Conservation (phyloP, 164 flowering plant species). For the Berberis thunbergii region DNA sequence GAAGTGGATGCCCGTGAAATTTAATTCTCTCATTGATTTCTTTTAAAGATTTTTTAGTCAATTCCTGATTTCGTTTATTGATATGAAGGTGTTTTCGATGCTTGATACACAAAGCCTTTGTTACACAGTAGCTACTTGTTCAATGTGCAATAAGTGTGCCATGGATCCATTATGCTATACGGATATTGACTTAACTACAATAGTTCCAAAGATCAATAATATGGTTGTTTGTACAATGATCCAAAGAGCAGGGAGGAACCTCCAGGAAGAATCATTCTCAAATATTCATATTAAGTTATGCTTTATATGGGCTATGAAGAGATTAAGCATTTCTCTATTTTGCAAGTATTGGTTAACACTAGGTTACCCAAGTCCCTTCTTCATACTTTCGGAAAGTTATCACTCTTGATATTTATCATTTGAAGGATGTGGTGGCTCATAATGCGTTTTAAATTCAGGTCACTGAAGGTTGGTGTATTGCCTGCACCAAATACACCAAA, state of each 20-base stretch:
- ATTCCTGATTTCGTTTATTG: neutral
- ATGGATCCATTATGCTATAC: constrained; percentile 74
- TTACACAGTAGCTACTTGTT: constrained; percentile 66
- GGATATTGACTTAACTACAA: constrained; percentile 63
- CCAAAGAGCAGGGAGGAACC: constrained; percentile 70
- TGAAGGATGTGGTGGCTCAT: neutral
- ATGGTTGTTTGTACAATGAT: constrained; percentile 72
- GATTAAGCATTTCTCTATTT: neutral
- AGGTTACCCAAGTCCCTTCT: neutral
- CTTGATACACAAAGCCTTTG: constrained; percentile 84
- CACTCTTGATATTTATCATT: neutral
- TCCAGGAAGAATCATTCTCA: constrained; percentile 41
- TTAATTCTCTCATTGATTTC: neutral
- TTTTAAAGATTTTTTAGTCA: neutral
- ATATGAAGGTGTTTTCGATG: constrained; percentile 74
- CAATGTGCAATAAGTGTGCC: constrained; percentile 82
- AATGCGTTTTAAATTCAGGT: constrained; percentile 30
- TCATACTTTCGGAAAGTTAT: neutral
- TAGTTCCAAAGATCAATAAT: constrained; percentile 70
- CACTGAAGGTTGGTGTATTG: constrained; percentile 80
- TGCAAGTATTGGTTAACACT: neutral
- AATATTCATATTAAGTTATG: neutral
- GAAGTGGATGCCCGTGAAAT: neutral
- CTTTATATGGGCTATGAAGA: neutral
- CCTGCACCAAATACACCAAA: constrained; percentile 35